These are phyloP conservation scores for Trametes villosa DNA, from an alignment of 768 basidiomycete species.

Conservation along the genomic window DNA sequence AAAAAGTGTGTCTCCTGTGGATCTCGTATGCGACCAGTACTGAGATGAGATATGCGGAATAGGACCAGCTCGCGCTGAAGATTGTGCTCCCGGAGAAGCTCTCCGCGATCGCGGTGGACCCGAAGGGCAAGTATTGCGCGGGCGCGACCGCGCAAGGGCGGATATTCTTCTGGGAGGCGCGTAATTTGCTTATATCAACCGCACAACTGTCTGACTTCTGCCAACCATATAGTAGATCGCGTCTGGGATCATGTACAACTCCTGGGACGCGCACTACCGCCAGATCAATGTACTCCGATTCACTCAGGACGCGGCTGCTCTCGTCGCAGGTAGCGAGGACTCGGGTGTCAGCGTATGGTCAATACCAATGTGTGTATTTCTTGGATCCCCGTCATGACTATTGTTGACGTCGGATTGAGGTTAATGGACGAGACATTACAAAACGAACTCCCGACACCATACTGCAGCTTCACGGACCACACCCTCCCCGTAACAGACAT, in stretches of 20 bases:
- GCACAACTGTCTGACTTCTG: background rate
- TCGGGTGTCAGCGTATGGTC: conserved; percentile 90
- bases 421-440: conserved; percentile 76
- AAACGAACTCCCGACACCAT: conserved; percentile 75
- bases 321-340: conserved; percentile 91
- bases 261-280: conserved; percentile 97
- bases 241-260: conserved; percentile 91
- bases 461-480: conserved; percentile 85
- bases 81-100: conserved; percentile 91
- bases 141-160: conserved; percentile 89
- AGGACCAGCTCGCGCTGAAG: conserved; percentile 91
- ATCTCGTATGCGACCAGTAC: too few relatives aligned
- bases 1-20: conserved; percentile 72
- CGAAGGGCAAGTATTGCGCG: conserved; percentile 75
- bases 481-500: conserved; percentile 89
- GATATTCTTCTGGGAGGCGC: conserved; percentile 95
- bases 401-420: conserved; percentile 43
- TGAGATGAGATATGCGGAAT: too few relatives aligned
- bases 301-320: conserved; percentile 75
- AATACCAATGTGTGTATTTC: conserved; percentile 68
- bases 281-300: conserved; percentile 83
- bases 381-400: conserved; percentile 5
- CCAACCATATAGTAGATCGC: conserved; percentile 59
- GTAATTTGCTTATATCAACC: conserved; percentile 32
- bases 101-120: conserved; percentile 76